Percentiles rank a stretch among this genome's conserved stretches.
Conservation (phyloP, 805 yeast genomes). For the Metschnikowia rubicola region DNA sequence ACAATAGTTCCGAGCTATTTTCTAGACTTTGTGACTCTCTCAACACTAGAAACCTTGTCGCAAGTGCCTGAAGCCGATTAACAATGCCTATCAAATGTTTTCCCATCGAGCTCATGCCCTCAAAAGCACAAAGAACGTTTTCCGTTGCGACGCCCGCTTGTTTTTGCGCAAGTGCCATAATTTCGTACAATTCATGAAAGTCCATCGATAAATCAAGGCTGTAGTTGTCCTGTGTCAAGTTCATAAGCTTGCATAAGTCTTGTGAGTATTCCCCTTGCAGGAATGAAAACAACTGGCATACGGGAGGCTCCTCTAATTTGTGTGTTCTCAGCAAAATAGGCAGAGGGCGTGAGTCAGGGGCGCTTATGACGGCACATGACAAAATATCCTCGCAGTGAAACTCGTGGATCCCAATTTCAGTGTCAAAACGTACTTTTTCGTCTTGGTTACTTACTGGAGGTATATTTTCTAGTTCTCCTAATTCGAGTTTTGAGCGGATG, state of each 20-base stretch:
- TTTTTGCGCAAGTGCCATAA: constrained; percentile 3
- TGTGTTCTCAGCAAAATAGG: neutral
- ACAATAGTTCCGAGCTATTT: neutral
- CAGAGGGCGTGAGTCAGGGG: no score
- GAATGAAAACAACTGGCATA: neutral
- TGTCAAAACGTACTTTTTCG: neutral
- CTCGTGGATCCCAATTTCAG: neutral
- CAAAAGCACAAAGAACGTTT: constrained; percentile 10
- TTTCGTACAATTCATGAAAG: neutral
- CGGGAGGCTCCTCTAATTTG: neutral
- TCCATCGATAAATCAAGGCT: neutral
- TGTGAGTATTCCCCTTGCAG: neutral
- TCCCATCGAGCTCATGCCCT: constrained; percentile 7
- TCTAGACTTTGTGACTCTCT: neutral
- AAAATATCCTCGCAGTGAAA: neutral
- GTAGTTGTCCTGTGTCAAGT: neutral
- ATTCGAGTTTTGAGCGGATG: constrained; percentile 3
- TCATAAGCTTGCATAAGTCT: neutral
- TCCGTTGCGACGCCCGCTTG: constrained; percentile 7
- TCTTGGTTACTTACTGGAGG: neutral
- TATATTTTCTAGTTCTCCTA: neutral
- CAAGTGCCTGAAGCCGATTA: constrained; percentile 11
- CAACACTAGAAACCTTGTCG: constrained; percentile 8
- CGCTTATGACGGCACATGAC: no score
- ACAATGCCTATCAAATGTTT: constrained; percentile 5